Conservation (phyloP, 2,329 filamentous ascomycete species). For the Pseudocercospora cruenta region DNA sequence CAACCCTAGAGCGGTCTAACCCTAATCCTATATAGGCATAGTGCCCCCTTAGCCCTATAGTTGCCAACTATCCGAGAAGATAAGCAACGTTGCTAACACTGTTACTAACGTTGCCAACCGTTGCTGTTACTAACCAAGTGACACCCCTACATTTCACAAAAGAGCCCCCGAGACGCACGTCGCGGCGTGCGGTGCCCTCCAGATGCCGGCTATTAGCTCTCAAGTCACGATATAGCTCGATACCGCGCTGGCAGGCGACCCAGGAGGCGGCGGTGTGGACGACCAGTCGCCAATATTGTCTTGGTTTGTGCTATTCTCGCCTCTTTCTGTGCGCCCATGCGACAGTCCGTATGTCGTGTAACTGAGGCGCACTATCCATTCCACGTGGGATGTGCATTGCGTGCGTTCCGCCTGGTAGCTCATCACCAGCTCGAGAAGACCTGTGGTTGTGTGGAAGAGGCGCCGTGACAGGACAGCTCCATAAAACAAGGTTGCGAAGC, state of each 20-base stretch:
- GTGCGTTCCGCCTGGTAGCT: not conserved
- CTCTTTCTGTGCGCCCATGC: not conserved
- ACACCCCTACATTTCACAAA: not conserved
- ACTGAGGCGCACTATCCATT: conserved; percentile 1
- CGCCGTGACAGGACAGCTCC: conserved; percentile 6
- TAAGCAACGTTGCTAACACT: no score
- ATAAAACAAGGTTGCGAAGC: not conserved
- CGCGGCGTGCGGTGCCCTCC: conserved; percentile 2
- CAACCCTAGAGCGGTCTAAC: no score
- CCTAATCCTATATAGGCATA: no score
- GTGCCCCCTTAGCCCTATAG: no score
- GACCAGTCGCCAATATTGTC: not conserved
- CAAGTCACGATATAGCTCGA: not conserved
- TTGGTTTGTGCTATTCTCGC: not conserved
- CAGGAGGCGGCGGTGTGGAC: conserved; percentile 2
- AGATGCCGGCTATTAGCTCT: not conserved
- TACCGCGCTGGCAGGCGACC: not conserved
- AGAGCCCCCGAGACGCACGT: not conserved
- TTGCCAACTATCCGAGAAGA: no score
- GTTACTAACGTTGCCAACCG: no score
- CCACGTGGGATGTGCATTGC: conserved; percentile 12
- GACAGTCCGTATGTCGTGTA: not conserved
- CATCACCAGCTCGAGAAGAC: not conserved
- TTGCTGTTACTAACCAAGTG: no score
- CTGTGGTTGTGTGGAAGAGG: conserved; percentile 1